Evolutionary conservation across 371 early-diverging fungal genomes (phyloP).

Genomic region (Lichtheimia hyalospora): DNA sequence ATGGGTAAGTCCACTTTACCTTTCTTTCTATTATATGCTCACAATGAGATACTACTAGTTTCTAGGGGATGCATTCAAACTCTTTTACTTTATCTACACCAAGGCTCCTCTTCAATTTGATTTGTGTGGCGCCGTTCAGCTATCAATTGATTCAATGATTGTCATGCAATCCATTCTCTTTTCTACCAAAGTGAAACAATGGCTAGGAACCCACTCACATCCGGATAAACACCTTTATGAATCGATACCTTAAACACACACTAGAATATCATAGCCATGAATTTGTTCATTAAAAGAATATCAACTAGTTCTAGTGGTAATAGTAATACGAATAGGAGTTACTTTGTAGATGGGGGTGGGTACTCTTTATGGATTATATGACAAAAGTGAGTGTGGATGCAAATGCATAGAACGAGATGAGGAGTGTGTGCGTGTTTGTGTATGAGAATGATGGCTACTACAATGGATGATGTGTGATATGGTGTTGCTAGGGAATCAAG

Average conservation of each 20-base stretch:
- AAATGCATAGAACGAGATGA: too few relatives aligned
- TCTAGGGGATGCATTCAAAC: conserved; percentile 66
- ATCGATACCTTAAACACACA: neutral
- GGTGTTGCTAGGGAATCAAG: too few relatives aligned
- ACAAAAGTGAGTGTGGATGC: too few relatives aligned
- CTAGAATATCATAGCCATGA: too few relatives aligned
- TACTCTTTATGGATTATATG: too few relatives aligned
- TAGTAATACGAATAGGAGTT: too few relatives aligned
- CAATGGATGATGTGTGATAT: too few relatives aligned
- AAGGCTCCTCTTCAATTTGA: conserved; percentile 64
- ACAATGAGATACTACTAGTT: conserved; percentile 27
- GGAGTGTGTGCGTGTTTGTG: too few relatives aligned
- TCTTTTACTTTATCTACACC: conserved; percentile 58
- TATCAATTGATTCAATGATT: conserved; percentile 58
- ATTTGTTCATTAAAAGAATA: too few relatives aligned
- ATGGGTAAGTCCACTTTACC: conserved; percentile 29
- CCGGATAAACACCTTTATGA: neutral
- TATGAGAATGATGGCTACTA: too few relatives aligned
- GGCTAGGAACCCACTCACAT: conserved; percentile 1
- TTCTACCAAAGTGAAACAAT: conserved; percentile 28
- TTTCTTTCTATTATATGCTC: neutral
- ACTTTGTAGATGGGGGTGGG: too few relatives aligned
- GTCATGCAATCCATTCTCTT: conserved; percentile 55
- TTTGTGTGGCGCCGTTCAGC: conserved; percentile 62
- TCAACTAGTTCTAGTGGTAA: too few relatives aligned